Conservation (phyloP, 305 asterid genomes). For the Vinca major region DNA sequence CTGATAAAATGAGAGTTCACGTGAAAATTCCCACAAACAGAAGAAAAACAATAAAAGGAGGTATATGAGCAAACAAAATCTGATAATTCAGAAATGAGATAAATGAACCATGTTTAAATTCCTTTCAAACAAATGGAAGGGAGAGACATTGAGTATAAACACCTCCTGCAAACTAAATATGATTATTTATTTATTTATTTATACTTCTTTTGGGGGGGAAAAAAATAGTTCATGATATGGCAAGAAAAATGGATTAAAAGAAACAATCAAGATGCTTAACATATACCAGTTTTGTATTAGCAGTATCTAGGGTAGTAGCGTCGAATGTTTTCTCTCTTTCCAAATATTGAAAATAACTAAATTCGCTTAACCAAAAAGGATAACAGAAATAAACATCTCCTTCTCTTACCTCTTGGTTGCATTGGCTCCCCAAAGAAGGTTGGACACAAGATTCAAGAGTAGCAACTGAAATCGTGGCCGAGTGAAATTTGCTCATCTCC, state of each 20-base stretch:
- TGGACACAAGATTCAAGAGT: constrained; percentile 23
- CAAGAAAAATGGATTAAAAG: neutral
- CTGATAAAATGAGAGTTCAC: neutral
- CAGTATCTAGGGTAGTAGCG: neutral
- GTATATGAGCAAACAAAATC: neutral
- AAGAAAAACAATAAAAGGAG: neutral
- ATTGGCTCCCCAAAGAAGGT: constrained; percentile 22
- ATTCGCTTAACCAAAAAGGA: constrained; percentile 1
- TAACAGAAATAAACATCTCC: neutral
- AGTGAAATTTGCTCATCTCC: constrained; percentile 23
- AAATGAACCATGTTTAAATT: neutral
- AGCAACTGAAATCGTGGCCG: constrained; percentile 16
- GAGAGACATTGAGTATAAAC: neutral
- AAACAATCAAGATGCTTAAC: neutral
- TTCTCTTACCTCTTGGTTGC: constrained; percentile 33
- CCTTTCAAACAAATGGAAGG: neutral
- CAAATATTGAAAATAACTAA: neutral
- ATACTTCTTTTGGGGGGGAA: neutral
- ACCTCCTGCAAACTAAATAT: neutral
- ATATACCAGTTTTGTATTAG: neutral
- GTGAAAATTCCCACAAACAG: neutral
- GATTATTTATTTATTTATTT: neutral
- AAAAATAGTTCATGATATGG: too few species aligned
- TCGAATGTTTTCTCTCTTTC: neutral
- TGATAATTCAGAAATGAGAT: neutral